Evolutionary conservation across 1,139 yeast species (phyloP), one percentile per base, ranked within the genome.

Genomic region (Geotrichum reessii): DNA sequence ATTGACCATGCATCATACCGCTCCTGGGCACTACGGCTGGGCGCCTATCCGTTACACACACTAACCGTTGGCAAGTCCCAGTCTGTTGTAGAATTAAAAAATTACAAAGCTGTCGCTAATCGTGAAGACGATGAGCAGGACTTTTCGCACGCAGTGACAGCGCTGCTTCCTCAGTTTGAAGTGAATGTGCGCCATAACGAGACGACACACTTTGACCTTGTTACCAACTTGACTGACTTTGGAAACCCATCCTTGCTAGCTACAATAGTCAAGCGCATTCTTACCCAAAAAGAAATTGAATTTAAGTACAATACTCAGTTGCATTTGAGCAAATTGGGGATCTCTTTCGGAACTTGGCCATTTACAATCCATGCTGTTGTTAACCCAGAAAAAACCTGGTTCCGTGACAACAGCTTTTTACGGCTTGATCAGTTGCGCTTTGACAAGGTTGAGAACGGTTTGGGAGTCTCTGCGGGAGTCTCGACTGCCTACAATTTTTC

Each of bases 151-250:
- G 63, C 68, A 2, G 68, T 64, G 6, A 65, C 62, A 46, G 68
- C 67, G 1, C 56, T 59, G 11, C 46, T 66, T 22, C 71, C 71
- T 3, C 51, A 62, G 11, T 54, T 67, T 58, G 59, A 52, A 1
- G 42, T 66, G 4, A 59, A 58, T 40, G 58, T 63, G 7, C 58
- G 60, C 7, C 58, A 65, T 12, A 63, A 61, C 12, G 60, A 57
- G 12, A 52, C 57, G n/a, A 66, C 70, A 7, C 49, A 48, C 9
- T 61, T 68, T 50, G 64, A 66, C 53, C 55, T 64, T 53, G 58
- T 65, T 25, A 62, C 64, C n/a, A 60, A 59, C 22, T 53, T 68
- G 49, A 63, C 63, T 22, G 66, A 65, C 22, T 66, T 68, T 60
- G 71, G 69, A 8, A 61, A 62, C 50, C 61, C 67, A 1, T 51